phyloP scores from a whole-genome alignment of 345 rosid species.

The Theobroma cacao region DNA sequence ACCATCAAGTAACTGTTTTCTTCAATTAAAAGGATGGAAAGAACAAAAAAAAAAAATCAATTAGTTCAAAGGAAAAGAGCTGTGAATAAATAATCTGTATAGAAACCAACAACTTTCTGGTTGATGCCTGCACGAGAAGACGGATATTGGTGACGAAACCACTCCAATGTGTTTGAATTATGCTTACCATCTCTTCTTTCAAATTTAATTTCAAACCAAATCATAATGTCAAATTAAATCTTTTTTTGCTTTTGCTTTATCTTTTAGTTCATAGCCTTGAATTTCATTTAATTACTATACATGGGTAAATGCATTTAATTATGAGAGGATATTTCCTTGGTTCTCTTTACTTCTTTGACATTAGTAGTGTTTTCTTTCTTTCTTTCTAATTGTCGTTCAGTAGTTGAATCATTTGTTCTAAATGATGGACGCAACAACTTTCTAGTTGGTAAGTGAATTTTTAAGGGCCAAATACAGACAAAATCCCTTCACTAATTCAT shows the following conservation, averaged over 20 bases:
- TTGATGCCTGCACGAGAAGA: slow-evolving; percentile 16
- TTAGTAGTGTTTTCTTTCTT: neutral
- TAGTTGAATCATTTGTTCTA: neutral
- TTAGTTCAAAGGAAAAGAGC: neutral
- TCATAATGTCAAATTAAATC: too few species aligned
- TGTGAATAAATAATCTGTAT: neutral
- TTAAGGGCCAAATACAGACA: neutral
- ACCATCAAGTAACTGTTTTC: slow-evolving; percentile 25
- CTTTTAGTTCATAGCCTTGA: too few species aligned
- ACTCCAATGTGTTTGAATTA: neutral
- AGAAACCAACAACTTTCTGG: slow-evolving; percentile 14
- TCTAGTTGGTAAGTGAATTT: neutral
- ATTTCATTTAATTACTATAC: too few species aligned
- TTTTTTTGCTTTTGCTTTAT: too few species aligned
- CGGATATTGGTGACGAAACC: slow-evolving; percentile 15
- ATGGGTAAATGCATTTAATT: too few species aligned
- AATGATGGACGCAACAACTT: neutral
- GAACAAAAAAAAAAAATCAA: neutral
- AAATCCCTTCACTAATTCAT: neutral
- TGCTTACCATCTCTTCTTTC: neutral
- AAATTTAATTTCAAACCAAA: neutral
- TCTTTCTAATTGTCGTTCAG: neutral
- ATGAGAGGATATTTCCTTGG: neutral
- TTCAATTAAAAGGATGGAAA: slow-evolving; percentile 1
- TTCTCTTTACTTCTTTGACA: neutral